A percentile compares a stretch with the other conserved stretches of the same genome.
Evolutionary conservation across 495 filamentous ascomycete genomes (phyloP).

Genomic region (Collariella sp.): DNA sequence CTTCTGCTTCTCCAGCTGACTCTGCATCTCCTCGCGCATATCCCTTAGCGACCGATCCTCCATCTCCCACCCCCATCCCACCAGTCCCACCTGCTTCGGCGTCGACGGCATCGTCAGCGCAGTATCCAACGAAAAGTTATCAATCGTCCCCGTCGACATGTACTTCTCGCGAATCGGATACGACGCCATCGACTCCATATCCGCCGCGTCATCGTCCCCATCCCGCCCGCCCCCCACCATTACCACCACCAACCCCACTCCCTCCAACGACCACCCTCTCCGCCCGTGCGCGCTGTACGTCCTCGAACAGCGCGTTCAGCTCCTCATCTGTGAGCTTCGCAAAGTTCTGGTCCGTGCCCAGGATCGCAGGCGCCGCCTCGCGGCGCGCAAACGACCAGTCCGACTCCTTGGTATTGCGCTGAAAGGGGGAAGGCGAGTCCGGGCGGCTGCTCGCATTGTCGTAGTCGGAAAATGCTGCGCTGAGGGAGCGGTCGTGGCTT

Average conservation of each 20-base stretch:
- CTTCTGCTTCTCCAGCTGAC: conserved; percentile 77
- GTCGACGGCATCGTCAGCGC: conserved; percentile 89
- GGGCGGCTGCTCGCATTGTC: conserved; percentile 61
- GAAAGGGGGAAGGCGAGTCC: conserved; percentile 66
- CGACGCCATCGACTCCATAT: conserved; percentile 73
- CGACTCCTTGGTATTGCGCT: conserved; percentile 64
- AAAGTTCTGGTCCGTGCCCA: conserved; percentile 90
- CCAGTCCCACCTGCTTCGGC: conserved; percentile 65
- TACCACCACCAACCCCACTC: conserved; percentile 71
- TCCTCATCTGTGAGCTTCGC: conserved; percentile 85
- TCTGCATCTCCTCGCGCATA: conserved; percentile 80
- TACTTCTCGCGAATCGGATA: conserved; percentile 92
- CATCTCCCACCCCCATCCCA: conserved; percentile 60
- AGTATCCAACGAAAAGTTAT: conserved; percentile 95
- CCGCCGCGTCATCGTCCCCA: conserved; percentile 59
- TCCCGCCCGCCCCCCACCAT: conserved; percentile 54
- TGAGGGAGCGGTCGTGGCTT: conserved; percentile 68
- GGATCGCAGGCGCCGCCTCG: conserved; percentile 82
- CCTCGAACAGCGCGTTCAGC: conserved; percentile 87
- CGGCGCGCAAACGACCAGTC: conserved; percentile 94
- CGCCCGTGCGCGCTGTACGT: conserved; percentile 81
- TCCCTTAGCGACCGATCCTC: conserved; percentile 61
- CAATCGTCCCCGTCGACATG: conserved; percentile 87
- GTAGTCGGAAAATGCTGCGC: conserved; percentile 57
- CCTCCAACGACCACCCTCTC: conserved; percentile 50